Base-by-base conservation (phyloP, 139 green algal species). In the Coelastrella sp. region DNA sequence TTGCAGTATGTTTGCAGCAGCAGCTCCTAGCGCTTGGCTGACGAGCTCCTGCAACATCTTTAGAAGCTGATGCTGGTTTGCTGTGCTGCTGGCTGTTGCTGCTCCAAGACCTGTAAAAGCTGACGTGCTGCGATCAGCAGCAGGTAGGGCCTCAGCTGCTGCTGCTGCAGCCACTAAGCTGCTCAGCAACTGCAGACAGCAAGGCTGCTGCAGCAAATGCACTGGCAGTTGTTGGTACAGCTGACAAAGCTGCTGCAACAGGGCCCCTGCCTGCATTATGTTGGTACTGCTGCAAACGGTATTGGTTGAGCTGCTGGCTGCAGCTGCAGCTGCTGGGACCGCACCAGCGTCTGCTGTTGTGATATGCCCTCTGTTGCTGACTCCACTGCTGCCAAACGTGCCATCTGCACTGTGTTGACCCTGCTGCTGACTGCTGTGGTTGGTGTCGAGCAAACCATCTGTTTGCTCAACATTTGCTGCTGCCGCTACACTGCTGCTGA, bases 171-270 rank as follows among this genome's bases (percentile, higher is more conserved):
- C 59, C 14, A 85, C 78, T 7, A 20, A 72, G 85, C 78, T 88
- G 27, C 66, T 74, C 58, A 92, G 85, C 68, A 92, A 85, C 68
- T 90, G 68, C 61, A 85, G 27, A 49, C 84, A 78, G 76, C 66
- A 84, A 9, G 58, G 8, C 72, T 89, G 85, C 35, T 91, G 86
- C 57, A 89, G 60, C 0, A 89, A 59, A 74, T 89, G 79, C 72
- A 75, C 49, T 1, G 90, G 79, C 68, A 92, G 85, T 79, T 89
- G 61, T 25, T 78, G 22, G 6, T 65, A 20, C 12, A 61, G 25
- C 65, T 63, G 65, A 22, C 59, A 57, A 7, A 86, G 72, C 74
- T 84, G 63, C 90, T 66, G 10, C 19, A 76, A 17, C 5, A 35
- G 73, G 22, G n/a, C 12, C 25, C 35, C 7, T 9, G 49, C 61